Conservation (phyloP, 2,329 filamentous ascomycete species). For the Grosmannia serpens region DNA sequence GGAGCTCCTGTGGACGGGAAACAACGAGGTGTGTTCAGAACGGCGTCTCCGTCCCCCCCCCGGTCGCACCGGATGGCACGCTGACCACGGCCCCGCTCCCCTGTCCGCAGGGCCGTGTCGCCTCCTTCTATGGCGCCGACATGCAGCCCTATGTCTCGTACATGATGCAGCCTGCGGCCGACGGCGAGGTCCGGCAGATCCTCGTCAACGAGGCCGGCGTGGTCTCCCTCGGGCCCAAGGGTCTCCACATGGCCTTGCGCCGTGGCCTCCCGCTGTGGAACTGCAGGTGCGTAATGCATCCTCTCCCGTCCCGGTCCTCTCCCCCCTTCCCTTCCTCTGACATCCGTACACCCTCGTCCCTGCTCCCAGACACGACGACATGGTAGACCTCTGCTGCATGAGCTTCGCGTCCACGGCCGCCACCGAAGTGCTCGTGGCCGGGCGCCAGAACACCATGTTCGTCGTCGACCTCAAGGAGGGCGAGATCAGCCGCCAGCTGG, state of each 20-base stretch:
- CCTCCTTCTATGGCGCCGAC: slow-evolving; percentile 77
- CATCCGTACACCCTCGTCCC: too few relatives aligned
- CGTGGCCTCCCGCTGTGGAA: slow-evolving; percentile 84
- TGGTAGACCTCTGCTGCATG: slow-evolving; percentile 88
- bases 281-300: slow-evolving; percentile 49
- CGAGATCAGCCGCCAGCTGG: slow-evolving; percentile 40
- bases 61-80: background rate
- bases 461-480: slow-evolving; percentile 60
- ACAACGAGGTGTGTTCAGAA: slow-evolving; percentile 16
- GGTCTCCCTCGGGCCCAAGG: slow-evolving; percentile 69
- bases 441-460: slow-evolving; percentile 78
- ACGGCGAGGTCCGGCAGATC: slow-evolving; percentile 77
- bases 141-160: slow-evolving; percentile 86
- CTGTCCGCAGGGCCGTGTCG: slow-evolving; percentile 60
- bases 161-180: slow-evolving; percentile 59
- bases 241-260: slow-evolving; percentile 79
- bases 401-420: slow-evolving; percentile 83
- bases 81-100: background rate
- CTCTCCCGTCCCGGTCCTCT: background rate
- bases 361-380: slow-evolving; percentile 33
- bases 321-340: background rate
- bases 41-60: background rate
- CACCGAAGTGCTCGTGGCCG: slow-evolving; percentile 74
- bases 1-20: slow-evolving; percentile 77
- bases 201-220: slow-evolving; percentile 87